Base-by-base conservation (phyloP, 164 flowering plant genomes). In the Tetracentron sinense region DNA sequence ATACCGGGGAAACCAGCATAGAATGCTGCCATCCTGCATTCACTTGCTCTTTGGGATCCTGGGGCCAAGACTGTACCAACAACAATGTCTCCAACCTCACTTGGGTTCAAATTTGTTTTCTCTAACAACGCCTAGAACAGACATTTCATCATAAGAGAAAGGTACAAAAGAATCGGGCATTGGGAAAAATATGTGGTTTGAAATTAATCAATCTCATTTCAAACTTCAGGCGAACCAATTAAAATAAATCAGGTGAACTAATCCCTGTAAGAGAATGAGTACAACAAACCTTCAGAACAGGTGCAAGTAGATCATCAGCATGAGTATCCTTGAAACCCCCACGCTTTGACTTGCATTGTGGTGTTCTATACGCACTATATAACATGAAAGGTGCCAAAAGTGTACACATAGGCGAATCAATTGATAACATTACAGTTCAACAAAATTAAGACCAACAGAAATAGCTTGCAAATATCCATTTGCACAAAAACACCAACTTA, bases 1-100 rank as follows among this genome's bases (percentile, higher is more conserved):
- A 26, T 81, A 90, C 99, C 98, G 64, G 99, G 98, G 66, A 89
- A 92, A 38, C 98, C 99, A 73, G 99, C 99, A 77, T 88, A 95
- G 73, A 92, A 90, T 46, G 99, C 90, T 62, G 99, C 99, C 96
- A 91, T 94, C 74, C 97, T 87, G 81, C 99, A 95, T 81, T 95
- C 97, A 65, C 72, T 84, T 38, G 96, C 97, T 78, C 99, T 78
- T 53, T 79, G 86, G 54, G 99, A 83, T 25, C 97, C 97, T 7
- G 94, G 97, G 6, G 94, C 97, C 72, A 95, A 65, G 1, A 90
- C 98, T 0, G 92, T 81, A 1, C 99, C 99, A 64, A 95, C 99
- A 62, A 92, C 91, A 72, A 95, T 92, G 48, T 95, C 99, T 46
- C 94, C 97, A 56, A 95, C 96, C 78, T 95, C 99, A 71, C 67